Percentiles rank a stretch among this genome's conserved stretches.
Evolutionary conservation across 495 filamentous ascomycete species (phyloP).

Genomic region (Parathielavia appendiculata): DNA sequence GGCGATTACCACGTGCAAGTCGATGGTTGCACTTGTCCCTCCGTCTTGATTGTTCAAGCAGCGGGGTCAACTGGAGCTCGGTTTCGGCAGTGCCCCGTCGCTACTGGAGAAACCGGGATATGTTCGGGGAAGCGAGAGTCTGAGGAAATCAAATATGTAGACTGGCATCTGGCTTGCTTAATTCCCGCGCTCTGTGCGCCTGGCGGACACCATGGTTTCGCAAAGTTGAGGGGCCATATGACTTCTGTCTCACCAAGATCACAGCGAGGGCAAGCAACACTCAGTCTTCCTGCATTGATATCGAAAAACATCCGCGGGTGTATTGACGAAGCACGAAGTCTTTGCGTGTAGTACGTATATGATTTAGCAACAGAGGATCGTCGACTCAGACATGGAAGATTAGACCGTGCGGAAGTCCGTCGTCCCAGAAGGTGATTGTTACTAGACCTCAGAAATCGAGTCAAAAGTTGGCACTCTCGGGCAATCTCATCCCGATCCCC

Average conservation of each 20-base stretch:
- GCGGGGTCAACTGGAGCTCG: slow-evolving; percentile 1
- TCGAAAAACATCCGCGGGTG: not conserved
- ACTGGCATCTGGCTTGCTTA: too few relatives aligned
- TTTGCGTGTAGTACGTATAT: too few relatives aligned
- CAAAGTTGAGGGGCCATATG: not conserved
- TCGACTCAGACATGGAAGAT: too few relatives aligned
- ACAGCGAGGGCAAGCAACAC: not conserved
- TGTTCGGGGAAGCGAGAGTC: not conserved
- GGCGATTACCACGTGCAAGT: not conserved
- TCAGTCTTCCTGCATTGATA: too few relatives aligned
- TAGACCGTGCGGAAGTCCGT: too few relatives aligned
- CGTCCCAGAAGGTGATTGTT: too few relatives aligned
- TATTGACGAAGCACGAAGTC: too few relatives aligned
- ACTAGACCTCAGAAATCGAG: too few relatives aligned
- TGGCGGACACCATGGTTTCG: not conserved
- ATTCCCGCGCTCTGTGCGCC: not conserved
- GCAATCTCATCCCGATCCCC: too few relatives aligned
- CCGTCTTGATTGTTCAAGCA: not conserved
- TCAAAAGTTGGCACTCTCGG: too few relatives aligned
- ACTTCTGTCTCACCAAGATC: not conserved
- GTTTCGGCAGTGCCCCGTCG: slow-evolving; percentile 1
- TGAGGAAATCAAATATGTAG: not conserved
- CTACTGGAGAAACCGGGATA: not conserved
- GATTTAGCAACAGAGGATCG: too few relatives aligned
- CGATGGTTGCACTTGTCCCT: not conserved